phyloP scores from a whole-genome alignment of 257 asterid species.

The Fraxinus americana region DNA sequence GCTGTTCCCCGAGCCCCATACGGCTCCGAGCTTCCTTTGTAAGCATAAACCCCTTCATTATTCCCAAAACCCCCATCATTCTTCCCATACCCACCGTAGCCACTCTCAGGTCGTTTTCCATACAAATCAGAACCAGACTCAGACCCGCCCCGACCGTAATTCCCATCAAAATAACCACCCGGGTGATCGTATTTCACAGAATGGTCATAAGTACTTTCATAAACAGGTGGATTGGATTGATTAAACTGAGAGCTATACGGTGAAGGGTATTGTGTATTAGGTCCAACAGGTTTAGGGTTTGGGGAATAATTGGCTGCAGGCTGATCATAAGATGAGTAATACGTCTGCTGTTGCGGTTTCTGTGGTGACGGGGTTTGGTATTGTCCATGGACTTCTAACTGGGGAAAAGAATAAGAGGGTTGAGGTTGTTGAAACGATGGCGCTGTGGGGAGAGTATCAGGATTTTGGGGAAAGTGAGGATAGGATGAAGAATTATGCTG shows the following conservation, averaged over 20 bases:
- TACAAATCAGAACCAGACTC: slow-evolving; percentile 56
- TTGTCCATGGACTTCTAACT: slow-evolving; percentile 39
- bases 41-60: slow-evolving; percentile 74
- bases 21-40: slow-evolving; percentile 76
- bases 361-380: slow-evolving; percentile 43
- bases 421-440: slow-evolving; percentile 55
- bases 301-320: slow-evolving; percentile 42
- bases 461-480: slow-evolving; percentile 42
- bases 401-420: slow-evolving; percentile 45
- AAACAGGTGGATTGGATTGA: slow-evolving; percentile 35
- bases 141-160: slow-evolving; percentile 51
- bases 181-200: slow-evolving; percentile 31
- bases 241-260: slow-evolving; percentile 42
- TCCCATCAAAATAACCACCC: slow-evolving; percentile 40
- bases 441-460: slow-evolving; percentile 61
- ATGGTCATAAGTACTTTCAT: slow-evolving; percentile 29
- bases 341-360: slow-evolving; percentile 42
- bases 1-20: slow-evolving; percentile 92
- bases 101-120: slow-evolving; percentile 57
- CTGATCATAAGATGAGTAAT: slow-evolving; percentile 55
- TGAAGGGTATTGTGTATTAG: slow-evolving; percentile 55
- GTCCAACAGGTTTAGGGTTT: slow-evolving; percentile 39
- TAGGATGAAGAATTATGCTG: slow-evolving; percentile 42
- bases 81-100: slow-evolving; percentile 43
- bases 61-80: slow-evolving; percentile 48